A percentile compares a stretch with the other conserved stretches of the same genome.
These are phyloP conservation scores for Botryosphaeria dothidea DNA, from an alignment of 2,329 filamentous ascomycete species.

Conservation along the genomic window DNA sequence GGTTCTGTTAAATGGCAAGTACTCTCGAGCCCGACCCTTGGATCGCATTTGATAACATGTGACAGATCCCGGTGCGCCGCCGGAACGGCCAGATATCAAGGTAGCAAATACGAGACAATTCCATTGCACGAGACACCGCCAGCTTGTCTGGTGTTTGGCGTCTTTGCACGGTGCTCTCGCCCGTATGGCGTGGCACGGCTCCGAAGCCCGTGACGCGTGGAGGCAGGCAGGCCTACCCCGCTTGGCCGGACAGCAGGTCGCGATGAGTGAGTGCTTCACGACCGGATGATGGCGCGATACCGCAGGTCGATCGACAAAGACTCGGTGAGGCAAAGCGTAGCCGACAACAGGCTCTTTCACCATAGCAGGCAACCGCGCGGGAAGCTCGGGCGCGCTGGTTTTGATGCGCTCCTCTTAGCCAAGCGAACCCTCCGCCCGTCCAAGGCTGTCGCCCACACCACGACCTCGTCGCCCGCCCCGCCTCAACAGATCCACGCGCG, in stretches of 20 bases:
- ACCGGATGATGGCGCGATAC: constrained; percentile 4
- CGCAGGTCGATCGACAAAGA: constrained; percentile 6
- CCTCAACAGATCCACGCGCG: constrained; percentile 58
- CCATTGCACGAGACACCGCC: not conserved
- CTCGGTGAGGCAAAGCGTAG: constrained; percentile 6
- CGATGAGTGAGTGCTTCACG: not conserved
- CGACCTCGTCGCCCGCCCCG: constrained; percentile 73
- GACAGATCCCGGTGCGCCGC: not conserved
- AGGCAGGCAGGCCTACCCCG: constrained; percentile 4
- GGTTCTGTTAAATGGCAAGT: not conserved
- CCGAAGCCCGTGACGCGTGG: not conserved
- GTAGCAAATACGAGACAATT: constrained; percentile 7
- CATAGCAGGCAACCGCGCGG: constrained; percentile 5
- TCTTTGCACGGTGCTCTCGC: not conserved
- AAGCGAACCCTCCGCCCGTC: constrained; percentile 12
- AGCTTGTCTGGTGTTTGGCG: not conserved
- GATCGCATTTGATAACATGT: constrained; percentile 11
- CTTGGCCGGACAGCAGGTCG: constrained; percentile 1
- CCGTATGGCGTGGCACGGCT: constrained; percentile 2
- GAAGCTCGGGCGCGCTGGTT: constrained; percentile 8
- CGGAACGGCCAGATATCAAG: not conserved
- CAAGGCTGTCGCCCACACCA: constrained; percentile 42
- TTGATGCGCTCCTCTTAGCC: constrained; percentile 3
- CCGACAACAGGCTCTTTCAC: not conserved
- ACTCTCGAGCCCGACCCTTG: not conserved